Base-by-base conservation (phyloP, 176 grass and related monocot species). In the Leersia perrieri region DNA sequence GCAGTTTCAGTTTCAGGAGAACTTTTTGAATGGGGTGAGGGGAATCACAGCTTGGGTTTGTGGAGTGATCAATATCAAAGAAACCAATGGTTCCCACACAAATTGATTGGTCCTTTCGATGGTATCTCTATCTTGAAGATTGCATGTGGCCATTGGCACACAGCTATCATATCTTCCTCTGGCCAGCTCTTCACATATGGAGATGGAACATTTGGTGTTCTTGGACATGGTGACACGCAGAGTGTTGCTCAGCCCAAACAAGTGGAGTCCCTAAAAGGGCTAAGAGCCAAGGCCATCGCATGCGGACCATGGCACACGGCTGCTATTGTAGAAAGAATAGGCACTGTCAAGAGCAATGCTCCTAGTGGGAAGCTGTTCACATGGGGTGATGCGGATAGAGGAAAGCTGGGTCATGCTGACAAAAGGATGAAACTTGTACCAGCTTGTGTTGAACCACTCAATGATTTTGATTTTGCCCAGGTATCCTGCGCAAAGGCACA, bases 241-340 rank as follows among this genome's bases (percentile, higher is more conserved):
- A 90, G 82, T 75, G 18, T 99, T 77, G 32, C 82, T 77, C 89
- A 31, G 5, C 96, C 93, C 5, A 99, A 90, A 88, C 82, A 91
- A 81, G 96, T 99, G 11, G 82, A 91, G 74, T 93, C 90, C 63
- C 86, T 99, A 14, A 95, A 93, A 82, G 96, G 96, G 34, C 64
- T 87, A 66, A 89, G 88, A 90, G 64, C 87, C 58, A 95, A 95
- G 84, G 92, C 82, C 5, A 82, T 92, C 8, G 89, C 96, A 73
- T 99, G 96, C 80, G 96, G 96, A 61, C 96, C 90, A 73, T 99
- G 92, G 92, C 96, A 95, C 76, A 95, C 93, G 49, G 90, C 96
- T 74, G 92, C 96, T 67, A 86, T 99, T 79, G 90, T 93, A 41
- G 96, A 95, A 79, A 91, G 86, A 79, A 66, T 84, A 88, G 74